Evolutionary conservation across 805 yeast species (phyloP), one percentile per base, ranked within the genome.

Genomic region (Saccharomycopsis sp.): DNA sequence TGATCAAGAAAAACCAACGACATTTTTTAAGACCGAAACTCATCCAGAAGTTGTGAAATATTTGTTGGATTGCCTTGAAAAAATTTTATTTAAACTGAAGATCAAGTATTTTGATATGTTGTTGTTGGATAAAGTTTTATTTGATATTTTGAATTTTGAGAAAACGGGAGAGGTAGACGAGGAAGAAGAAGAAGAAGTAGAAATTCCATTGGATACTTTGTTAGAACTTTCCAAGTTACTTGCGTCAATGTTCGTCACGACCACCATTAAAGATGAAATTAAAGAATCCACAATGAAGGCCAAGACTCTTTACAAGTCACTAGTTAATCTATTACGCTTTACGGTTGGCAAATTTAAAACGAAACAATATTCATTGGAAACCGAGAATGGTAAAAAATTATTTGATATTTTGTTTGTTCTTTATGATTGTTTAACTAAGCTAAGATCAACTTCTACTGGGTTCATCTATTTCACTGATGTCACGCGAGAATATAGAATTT

Each of bases 381-480:
- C 27, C 11, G 37, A 8, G 28, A 24, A 24, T 2, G 40, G 38
- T 2, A 4, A 9, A 4, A 21, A 28, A n/a, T 7, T 40, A 8
- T 44, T 44, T 26, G 17, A 21, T 22, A 32, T 43, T 16, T 14
- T 44, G 13, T 48, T 48, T 35, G 32, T 48, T 14, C 11, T 41
- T 16, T 17, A 39, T 32, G 51, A 48, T 32, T 50, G 43, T 31
- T 34, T 50, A 4, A 28, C 51, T 2, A 36, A 49, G 39, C 20
- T 50, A 9, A 36, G 51, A 24, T 41, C 47, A 13, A 41, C 45
- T 17, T 40, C 40, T 14, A 17, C 21, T 8, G 37, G 40, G 11
- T 29, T 9, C 22, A 16, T 47, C 4, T 50, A 50, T 32, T 50
- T 50, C 40, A 45, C 41, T 31, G 21, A 22, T 13, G 14, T 38